phyloP scores from a whole-genome alignment of 768 basidiomycete species.

The Termitomyces titanicus region DNA sequence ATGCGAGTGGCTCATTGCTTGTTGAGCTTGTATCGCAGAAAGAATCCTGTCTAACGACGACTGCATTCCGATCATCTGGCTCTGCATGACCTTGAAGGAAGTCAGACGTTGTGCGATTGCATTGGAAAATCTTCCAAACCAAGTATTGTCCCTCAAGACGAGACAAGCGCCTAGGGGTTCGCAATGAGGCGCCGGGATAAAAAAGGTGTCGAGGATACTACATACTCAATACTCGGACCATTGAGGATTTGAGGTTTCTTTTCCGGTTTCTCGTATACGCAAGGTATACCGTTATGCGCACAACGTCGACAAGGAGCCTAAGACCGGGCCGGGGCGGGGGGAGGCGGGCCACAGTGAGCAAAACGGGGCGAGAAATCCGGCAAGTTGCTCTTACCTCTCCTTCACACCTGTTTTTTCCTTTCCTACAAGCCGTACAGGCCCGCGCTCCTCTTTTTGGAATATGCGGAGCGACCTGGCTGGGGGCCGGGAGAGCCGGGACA shows the following conservation, averaged over 20 bases:
- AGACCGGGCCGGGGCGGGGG: conserved; percentile 68
- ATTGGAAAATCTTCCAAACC: conserved; percentile 34
- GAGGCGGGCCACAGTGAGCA: conserved; percentile 63
- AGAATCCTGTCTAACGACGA: conserved; percentile 84
- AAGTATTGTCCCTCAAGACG: conserved; percentile 85
- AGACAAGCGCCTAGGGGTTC: conserved; percentile 54
- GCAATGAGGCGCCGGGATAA: conserved; percentile 23
- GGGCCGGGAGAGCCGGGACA: conserved; percentile 27
- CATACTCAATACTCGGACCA: conserved; percentile 72
- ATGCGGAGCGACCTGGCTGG: conserved; percentile 43
- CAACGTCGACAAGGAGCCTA: conserved; percentile 90
- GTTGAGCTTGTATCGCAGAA: conserved; percentile 53
- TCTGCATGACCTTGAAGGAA: conserved; percentile 71
- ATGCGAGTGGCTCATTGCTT: conserved; percentile 31
- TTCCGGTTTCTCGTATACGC: conserved; percentile 89
- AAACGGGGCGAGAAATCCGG: conserved; percentile 39
- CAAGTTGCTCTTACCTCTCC: conserved; percentile 64
- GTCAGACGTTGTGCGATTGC: conserved; percentile 1
- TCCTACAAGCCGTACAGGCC: conserved; percentile 85
- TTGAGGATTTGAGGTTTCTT: conserved; percentile 70
- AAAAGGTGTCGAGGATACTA: conserved; percentile 8
- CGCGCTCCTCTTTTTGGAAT: conserved; percentile 88
- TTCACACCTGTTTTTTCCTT: conserved; percentile 92
- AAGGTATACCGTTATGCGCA: conserved; percentile 74
- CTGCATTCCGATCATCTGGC: conserved; percentile 94